A percentile compares a stretch with the other conserved stretches of the same genome.
Conservation (phyloP, 2,329 filamentous ascomycete genomes). For the Aspergillus piperis region DNA sequence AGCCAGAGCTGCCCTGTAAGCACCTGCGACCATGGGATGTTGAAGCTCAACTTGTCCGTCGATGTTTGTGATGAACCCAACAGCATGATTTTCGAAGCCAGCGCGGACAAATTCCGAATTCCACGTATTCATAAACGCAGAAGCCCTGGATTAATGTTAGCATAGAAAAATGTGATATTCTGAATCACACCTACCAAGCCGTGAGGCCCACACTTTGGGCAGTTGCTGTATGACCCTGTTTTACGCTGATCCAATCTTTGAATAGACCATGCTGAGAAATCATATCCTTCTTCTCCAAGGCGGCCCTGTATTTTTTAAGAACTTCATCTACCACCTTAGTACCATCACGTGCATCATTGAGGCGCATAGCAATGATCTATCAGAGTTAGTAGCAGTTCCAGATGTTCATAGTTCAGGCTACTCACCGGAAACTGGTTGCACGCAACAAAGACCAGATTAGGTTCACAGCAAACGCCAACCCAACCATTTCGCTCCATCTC, state of each 20-base stretch:
- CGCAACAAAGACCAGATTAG: constrained; percentile 36
- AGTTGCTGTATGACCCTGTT: constrained; percentile 28
- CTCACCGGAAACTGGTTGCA: constrained; percentile 49
- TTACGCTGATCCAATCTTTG: constrained; percentile 26
- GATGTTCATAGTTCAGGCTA: background rate
- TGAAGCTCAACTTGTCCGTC: background rate
- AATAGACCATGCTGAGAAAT: constrained; percentile 29
- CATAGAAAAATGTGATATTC: background rate
- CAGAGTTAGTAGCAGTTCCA: background rate
- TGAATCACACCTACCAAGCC: constrained; percentile 27
- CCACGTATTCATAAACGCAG: constrained; percentile 12
- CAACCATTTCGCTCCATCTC: constrained; percentile 44
- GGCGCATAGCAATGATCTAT: constrained; percentile 41
- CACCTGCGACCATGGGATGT: background rate
- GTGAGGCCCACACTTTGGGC: constrained; percentile 24
- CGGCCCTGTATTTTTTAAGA: constrained; percentile 41
- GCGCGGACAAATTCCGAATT: constrained; percentile 2
- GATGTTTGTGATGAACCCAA: background rate
- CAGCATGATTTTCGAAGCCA: background rate
- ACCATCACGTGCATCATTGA: constrained; percentile 39
- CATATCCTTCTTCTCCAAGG: constrained; percentile 37
- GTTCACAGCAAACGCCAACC: constrained; percentile 49
- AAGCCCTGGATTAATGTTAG: background rate
- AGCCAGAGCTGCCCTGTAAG: background rate
- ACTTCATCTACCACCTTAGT: constrained; percentile 35